phyloP scores from a whole-genome alignment of 1,284 basidiomycete genomes.

The Pseudozyma sp. region DNA sequence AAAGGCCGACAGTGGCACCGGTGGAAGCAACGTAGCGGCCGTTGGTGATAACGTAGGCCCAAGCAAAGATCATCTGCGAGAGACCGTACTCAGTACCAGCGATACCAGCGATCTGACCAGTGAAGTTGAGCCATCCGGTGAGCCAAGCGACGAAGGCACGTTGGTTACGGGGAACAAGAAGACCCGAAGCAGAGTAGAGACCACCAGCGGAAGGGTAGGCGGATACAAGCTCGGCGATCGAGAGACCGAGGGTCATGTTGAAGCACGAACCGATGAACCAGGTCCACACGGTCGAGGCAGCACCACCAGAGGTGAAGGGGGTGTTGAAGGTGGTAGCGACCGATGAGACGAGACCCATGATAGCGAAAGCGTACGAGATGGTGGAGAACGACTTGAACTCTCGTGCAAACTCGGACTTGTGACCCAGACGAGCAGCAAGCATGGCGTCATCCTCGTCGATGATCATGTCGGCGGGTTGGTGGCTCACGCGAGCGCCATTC shows the following conservation, averaged over 20 bases:
- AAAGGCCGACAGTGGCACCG: constrained; percentile 62
- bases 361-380: constrained; percentile 66
- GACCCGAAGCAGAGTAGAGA: constrained; percentile 73
- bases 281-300: constrained; percentile 64
- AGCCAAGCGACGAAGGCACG: constrained; percentile 77
- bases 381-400: constrained; percentile 68
- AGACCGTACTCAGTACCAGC: constrained; percentile 90
- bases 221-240: constrained; percentile 70
- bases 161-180: constrained; percentile 62
- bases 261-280: constrained; percentile 67
- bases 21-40: constrained; percentile 55
- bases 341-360: constrained; percentile 68
- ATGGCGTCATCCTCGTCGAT: constrained; percentile 62
- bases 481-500: constrained; percentile 48
- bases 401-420: constrained; percentile 66
- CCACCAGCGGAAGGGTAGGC: constrained; percentile 87
- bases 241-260: constrained; percentile 65
- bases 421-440: constrained; percentile 61
- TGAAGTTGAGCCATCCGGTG: constrained; percentile 77
- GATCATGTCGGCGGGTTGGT: constrained; percentile 43
- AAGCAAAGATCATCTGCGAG: constrained; percentile 85
- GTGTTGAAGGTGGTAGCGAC: constrained; percentile 67
- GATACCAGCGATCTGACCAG: constrained; percentile 86
- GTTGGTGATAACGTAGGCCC: constrained; percentile 71
- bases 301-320: constrained; percentile 63